These are phyloP conservation scores for Chenopodium album DNA, from an alignment of 148 eudicot genomes.

Conservation along the genomic window DNA sequence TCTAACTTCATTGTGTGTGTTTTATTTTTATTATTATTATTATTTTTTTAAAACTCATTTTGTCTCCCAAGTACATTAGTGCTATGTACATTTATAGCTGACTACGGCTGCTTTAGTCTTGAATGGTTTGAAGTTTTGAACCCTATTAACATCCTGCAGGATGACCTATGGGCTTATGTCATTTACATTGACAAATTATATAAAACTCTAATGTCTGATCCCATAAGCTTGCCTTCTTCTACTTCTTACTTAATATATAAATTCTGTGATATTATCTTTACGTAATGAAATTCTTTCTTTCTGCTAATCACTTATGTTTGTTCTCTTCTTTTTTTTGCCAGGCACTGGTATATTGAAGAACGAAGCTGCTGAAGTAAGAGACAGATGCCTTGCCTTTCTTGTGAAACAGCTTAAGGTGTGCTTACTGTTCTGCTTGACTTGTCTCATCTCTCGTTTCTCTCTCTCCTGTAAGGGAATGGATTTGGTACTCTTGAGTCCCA, in stretches of 20 bases:
- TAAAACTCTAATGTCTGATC: not conserved
- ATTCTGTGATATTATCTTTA: not conserved
- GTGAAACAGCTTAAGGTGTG: constrained; percentile 65
- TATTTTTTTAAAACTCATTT: too few relatives aligned
- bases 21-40: too few relatives aligned
- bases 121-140: too few relatives aligned
- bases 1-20: too few relatives aligned
- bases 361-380: constrained; percentile 63
- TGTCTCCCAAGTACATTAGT: too few relatives aligned
- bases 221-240: not conserved
- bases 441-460: not conserved
- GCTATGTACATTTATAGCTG: too few relatives aligned
- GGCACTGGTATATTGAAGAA: constrained; percentile 69
- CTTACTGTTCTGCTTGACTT: not conserved
- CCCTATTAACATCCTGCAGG: too few relatives aligned
- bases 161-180: too few relatives aligned
- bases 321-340: constrained; percentile 23
- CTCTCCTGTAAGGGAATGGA: too few relatives aligned
- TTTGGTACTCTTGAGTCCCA: too few relatives aligned
- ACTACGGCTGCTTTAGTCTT: too few relatives aligned
- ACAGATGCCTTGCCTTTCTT: constrained; percentile 64
- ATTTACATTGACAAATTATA: too few relatives aligned
- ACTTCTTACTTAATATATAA: not conserved
- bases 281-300: not conserved
- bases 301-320: not conserved